Conservation (phyloP, 2,329 filamentous ascomycete genomes). For the Dactylellina haptotyla region DNA sequence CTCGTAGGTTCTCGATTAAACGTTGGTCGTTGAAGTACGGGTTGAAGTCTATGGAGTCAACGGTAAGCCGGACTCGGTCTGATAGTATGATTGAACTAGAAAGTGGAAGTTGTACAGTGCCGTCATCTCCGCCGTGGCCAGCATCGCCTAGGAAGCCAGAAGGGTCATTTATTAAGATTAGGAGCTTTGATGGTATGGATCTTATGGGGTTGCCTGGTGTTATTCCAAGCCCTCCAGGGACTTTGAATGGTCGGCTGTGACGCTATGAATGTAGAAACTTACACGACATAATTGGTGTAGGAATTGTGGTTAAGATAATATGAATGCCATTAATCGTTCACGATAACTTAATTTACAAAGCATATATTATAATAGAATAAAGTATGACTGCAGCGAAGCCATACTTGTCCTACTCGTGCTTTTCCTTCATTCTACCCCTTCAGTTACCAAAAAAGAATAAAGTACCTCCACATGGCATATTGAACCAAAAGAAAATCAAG, state of each 20-base stretch:
- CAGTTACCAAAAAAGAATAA: too few relatives aligned
- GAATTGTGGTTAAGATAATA: too few relatives aligned
- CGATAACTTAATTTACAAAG: neutral
- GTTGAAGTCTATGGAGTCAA: slow-evolving; percentile 21
- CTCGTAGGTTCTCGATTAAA: slow-evolving; percentile 26
- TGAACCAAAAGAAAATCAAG: neutral
- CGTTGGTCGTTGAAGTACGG: slow-evolving; percentile 48
- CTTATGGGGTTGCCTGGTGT: slow-evolving; percentile 12
- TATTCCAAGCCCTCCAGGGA: slow-evolving; percentile 25
- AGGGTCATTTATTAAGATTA: slow-evolving; percentile 12
- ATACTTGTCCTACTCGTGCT: too few relatives aligned
- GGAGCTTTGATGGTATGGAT: slow-evolving; percentile 20
- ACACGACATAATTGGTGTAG: too few relatives aligned
- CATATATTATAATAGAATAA: neutral
- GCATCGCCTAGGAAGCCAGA: slow-evolving; percentile 30
- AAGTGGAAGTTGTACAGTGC: slow-evolving; percentile 2
- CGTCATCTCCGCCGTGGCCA: slow-evolving; percentile 36
- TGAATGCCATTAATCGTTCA: too few relatives aligned
- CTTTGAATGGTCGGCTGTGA: slow-evolving; percentile 12
- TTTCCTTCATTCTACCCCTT: too few relatives aligned
- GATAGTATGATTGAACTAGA: slow-evolving; percentile 40
- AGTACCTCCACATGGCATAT: neutral
- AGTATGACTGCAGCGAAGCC: too few relatives aligned
- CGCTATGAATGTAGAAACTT: too few relatives aligned
- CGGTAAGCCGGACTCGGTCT: slow-evolving; percentile 8